Evolutionary conservation across 1,139 yeast species (phyloP), one percentile per base, ranked within the genome.

Genomic region (Pichia sp.): DNA sequence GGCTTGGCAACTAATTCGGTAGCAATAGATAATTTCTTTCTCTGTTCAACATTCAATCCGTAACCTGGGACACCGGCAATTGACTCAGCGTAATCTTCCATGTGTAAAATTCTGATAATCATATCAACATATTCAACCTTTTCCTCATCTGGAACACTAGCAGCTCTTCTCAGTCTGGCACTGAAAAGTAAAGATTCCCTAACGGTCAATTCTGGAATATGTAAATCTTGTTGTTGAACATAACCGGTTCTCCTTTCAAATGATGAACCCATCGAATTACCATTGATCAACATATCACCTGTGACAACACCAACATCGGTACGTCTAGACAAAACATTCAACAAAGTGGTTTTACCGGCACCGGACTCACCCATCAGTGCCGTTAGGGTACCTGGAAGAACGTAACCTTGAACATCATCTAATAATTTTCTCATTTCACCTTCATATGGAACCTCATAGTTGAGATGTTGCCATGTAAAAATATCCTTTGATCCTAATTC

Each of bases 291-390:
- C 69, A 73, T 71, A 43, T 71, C 75, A 52, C 81, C 81, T 35
- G 79, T 69, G 33, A 75, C 65, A 38, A 68, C 67, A 49, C 79
- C 79, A 53, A 65, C 64, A 46, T 70, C 72, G 41, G 71, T 60
- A 58, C 81, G 65, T 50, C 71, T 75, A 31, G 85, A 76, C 49
- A 79, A 63, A 40, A 73, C 71, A 54, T 78, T 77, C 53, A 79
- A 66, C 45, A 79, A 59, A 1, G 85, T 79, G 0, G 85, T 78
- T 57, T 79, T 79, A 59, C 85, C 85, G 37, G 85, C 83, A 55
- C 85, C 85, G 8, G 84, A 78, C 55, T 77, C 83, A 46, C 85
- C 85, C 82, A 79, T 78, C 41, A 79, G 59, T 3, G 80, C 80
- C 39, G 79, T 75, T 52, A 75, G 59, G 1, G 73, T 71, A 39